phyloP scores from a whole-genome alignment of 768 basidiomycete species.

The Hirschioporus abietinus region DNA sequence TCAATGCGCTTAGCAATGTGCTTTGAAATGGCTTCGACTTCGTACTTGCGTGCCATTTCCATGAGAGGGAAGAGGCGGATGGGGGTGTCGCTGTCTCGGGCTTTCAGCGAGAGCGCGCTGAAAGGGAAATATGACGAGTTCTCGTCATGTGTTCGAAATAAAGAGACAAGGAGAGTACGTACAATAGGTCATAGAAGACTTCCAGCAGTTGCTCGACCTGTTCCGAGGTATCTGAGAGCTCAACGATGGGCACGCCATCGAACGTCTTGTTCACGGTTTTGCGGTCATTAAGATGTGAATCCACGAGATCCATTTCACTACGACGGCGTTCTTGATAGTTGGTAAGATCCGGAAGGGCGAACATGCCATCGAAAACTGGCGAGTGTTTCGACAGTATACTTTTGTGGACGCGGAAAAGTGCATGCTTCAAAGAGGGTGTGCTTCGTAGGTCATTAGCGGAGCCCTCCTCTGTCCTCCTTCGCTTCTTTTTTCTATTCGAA shows the following conservation, averaged over 20 bases:
- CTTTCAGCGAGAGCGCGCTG: background rate
- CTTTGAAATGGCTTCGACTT: conserved; percentile 8
- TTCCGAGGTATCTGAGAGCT: conserved; percentile 9
- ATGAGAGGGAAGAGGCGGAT: conserved; percentile 7
- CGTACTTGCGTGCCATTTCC: conserved; percentile 13
- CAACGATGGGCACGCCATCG: conserved; percentile 8
- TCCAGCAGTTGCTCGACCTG: conserved; percentile 10
- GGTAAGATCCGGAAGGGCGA: conserved; percentile 12
- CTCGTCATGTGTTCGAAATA: background rate
- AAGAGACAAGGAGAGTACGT: background rate
- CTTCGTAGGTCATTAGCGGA: too few relatives aligned
- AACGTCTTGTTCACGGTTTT: background rate
- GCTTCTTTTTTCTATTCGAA: too few relatives aligned
- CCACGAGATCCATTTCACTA: too few relatives aligned
- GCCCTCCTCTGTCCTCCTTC: too few relatives aligned
- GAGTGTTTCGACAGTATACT: conserved; percentile 23
- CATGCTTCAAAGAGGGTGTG: too few relatives aligned
- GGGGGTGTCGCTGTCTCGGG: background rate
- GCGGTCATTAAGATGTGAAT: too few relatives aligned
- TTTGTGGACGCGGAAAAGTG: conserved; percentile 21
- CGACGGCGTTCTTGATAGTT: too few relatives aligned
- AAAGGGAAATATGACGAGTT: too few relatives aligned
- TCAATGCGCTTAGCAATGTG: conserved; percentile 11
- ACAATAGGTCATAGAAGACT: background rate
- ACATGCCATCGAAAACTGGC: conserved; percentile 23